These are phyloP conservation scores for Hymenochaete sp. DNA, from an alignment of 1,284 basidiomycete species.

Conservation along the genomic window DNA sequence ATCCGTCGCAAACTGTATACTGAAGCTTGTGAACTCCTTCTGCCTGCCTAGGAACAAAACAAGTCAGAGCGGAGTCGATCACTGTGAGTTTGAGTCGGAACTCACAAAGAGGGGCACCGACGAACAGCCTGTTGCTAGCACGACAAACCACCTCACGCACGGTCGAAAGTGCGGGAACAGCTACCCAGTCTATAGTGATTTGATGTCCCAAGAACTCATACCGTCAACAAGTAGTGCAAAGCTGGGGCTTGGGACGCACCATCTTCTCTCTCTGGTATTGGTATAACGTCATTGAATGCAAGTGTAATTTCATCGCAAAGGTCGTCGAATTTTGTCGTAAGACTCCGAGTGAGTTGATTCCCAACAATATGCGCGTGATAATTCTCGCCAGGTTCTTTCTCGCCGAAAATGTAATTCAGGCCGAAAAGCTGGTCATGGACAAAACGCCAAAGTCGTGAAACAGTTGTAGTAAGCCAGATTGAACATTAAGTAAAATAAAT, in stretches of 20 bases:
- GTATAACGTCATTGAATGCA: constrained; percentile 22
- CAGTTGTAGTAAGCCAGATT: no score
- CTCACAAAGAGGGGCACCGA: constrained; percentile 34
- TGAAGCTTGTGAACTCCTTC: constrained; percentile 10
- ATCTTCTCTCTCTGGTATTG: constrained; percentile 16
- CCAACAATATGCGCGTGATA: constrained; percentile 23
- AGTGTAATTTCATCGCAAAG: constrained; percentile 23
- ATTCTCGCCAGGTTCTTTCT: no score
- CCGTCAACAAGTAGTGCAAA: no score
- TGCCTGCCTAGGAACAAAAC: constrained; percentile 12
- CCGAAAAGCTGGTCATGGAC: no score
- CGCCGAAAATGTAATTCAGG: no score
- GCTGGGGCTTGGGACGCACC: constrained; percentile 7
- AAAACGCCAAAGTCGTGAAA: no score
- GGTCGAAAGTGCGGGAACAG: constrained; percentile 27
- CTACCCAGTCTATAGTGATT: constrained; percentile 29
- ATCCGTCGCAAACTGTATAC: constrained; percentile 2
- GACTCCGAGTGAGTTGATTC: constrained; percentile 22
- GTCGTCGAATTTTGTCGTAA: constrained; percentile 20
- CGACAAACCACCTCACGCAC: constrained; percentile 34
- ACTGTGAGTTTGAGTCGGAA: constrained; percentile 2
- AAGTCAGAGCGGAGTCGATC: no score
- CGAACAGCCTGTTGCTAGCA: constrained; percentile 32
- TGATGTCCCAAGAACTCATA: background rate
- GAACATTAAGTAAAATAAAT: background rate